Conservation (phyloP, 345 rosid genomes). For the Eucalyptus albens region DNA sequence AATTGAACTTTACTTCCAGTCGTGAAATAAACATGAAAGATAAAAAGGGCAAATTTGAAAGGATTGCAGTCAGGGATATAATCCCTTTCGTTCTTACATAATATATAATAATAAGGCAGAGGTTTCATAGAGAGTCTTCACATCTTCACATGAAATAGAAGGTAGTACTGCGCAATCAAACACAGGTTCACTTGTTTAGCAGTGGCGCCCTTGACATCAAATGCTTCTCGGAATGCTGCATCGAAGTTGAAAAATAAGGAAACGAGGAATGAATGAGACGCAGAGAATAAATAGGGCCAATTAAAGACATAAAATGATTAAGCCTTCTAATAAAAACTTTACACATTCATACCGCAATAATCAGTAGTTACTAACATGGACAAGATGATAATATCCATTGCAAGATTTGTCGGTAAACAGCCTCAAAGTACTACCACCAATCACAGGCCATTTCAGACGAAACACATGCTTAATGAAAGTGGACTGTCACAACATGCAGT, state of each 20-base stretch:
- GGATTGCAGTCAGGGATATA: background rate
- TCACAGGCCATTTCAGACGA: background rate
- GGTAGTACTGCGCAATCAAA: background rate
- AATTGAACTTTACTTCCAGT: background rate
- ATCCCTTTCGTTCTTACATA: background rate
- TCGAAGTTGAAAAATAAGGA: background rate
- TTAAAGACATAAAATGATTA: background rate
- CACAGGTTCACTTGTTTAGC: background rate
- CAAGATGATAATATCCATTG: background rate
- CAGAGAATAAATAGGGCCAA: background rate
- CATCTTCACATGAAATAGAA: background rate
- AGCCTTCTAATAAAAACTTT: background rate
- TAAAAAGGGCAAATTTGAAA: background rate
- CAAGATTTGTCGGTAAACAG: background rate
- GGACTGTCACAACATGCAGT: background rate
- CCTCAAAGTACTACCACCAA: background rate
- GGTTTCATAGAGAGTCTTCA: background rate
- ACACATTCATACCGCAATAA: background rate
- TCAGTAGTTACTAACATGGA: background rate
- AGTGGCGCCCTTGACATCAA: slow-evolving; percentile 23
- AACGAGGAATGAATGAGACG: background rate
- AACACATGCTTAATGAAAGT: background rate
- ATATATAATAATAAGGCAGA: background rate
- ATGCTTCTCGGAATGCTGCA: slow-evolving; percentile 33
- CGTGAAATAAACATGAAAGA: background rate